Evolutionary conservation across 129 eudicot species (phyloP), one percentile per base, ranked within the genome.

Genomic region (Artemisia argyi): DNA sequence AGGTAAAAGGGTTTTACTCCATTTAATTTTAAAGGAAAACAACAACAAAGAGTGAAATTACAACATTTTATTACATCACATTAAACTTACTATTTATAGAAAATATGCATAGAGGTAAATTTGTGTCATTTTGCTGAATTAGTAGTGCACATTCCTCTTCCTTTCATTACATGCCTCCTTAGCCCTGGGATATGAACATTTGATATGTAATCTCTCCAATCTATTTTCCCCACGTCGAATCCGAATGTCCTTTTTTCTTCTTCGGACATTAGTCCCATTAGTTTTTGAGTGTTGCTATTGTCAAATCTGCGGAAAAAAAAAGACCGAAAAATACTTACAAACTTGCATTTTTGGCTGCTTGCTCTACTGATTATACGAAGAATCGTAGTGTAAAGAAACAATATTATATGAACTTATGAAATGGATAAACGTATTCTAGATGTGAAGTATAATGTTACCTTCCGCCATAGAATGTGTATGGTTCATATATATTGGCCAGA

Each of bases 81-180:
- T 71, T 78, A 71, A 6, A 14, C 20, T 78, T 18, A 55, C 64
- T 78, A 71, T 54, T 44, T 78, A 65, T 78, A 72, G 55, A 61
- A 62, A 39, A 70, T 53, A 61, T 77, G 76, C 72, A 77, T 69
- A 53, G 60, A 59, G 66, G 63, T 76, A 3, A 61, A 63, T 76
- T 14, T 15, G 61, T 42, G 73, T 17, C 24, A 17, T 76, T n/a
- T 59, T 11, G 30, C 61, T 17, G 39, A 19, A 61, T 48, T 67
- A 46, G 76, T 39, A 39, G 71, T 81, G 80, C 88, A 73, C 81
- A 74, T 81, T 51, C 95, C 80, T 82, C 98, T 87, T 63, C 96
- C 98, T 82, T 93, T 93, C 97, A 90, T 89, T 26, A 93, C 98
- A 87, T 93, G 98, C 81, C 83, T 90, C 85, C 98, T 89, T 72